Evolutionary conservation across 768 basidiomycete species (phyloP), one percentile per base, ranked within the genome.

Genomic region (Pleurotus tuoliensis): DNA sequence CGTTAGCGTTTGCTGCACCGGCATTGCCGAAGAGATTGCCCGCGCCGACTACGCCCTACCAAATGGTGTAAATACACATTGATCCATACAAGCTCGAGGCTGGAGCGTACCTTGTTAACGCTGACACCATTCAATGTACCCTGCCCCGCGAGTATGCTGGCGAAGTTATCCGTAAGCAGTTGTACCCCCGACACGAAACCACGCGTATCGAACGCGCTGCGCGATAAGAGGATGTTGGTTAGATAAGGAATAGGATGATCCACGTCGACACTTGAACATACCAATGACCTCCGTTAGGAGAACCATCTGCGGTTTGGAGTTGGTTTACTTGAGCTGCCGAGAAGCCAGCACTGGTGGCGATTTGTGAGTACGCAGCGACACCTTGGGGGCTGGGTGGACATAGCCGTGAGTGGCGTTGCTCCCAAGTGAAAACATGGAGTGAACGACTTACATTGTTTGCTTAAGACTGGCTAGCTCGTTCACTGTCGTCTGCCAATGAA

Each of bases 401-500:
- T 22, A 4, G 3, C 8, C 20, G 5, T n/a, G 2, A 22, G 41
- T 5, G 20, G 41, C n/a, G 41, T n/a, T 7, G 20, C 15, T 24
- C 9, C 4, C 12, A 9, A 34, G n/a, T 50, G 20, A 25, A 5
- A 25, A 5, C 24, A 25, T 6, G 24, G 5, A 20, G 11, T 22
- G 51, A 24, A 11, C 13, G 7, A 41, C 50, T 43, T 40, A 66
- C 65, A 67, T 67, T 1, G 65, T 64, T 18, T 47, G 53, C 53
- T 66, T 47, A 4, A 68, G 57, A 7, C 58, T 50, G 7, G 61
- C 60, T 5, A 66, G 60, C 3, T 68, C 67, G 40, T 68, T 46
- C 2, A 58, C 56, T 16, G 66, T 66, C 56, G 60, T 64, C 47
- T 68, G 67, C 62, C 64, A 66, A 22, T 68, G 67, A 37, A 68